These are phyloP conservation scores for Protoeuglena noctilucae DNA, from an alignment of 139 green algal species.

Conservation along the genomic window DNA sequence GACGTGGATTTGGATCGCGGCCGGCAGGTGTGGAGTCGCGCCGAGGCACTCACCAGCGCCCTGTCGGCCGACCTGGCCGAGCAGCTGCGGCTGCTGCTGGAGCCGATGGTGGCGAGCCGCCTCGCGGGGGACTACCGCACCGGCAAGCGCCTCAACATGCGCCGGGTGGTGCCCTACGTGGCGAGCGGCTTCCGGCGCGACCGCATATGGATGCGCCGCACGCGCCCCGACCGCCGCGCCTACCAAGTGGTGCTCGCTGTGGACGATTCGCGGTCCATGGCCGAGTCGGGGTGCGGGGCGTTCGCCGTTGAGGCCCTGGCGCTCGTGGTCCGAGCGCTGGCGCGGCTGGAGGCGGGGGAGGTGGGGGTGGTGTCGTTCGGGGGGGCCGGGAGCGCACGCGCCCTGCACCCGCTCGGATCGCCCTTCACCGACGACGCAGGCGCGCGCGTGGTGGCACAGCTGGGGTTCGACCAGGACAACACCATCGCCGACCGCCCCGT, in stretches of 20 bases:
- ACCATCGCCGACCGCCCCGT: slow-evolving; percentile 83
- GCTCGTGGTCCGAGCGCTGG: slow-evolving; percentile 69
- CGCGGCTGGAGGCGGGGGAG: slow-evolving; percentile 76
- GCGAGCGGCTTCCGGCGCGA: slow-evolving; percentile 87
- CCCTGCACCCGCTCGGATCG: slow-evolving; percentile 62
- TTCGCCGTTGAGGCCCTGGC: slow-evolving; percentile 81
- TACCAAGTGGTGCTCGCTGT: slow-evolving; percentile 89
- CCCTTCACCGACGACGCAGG: slow-evolving; percentile 75
- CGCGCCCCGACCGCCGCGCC: slow-evolving; percentile 71
- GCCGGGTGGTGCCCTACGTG: slow-evolving; percentile 87
- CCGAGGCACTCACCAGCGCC: slow-evolving; percentile 59
- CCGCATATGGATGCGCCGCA: slow-evolving; percentile 97
- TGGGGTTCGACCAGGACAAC: slow-evolving; percentile 64
- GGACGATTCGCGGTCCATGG: slow-evolving; percentile 85
- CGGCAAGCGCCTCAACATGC: slow-evolving; percentile 97
- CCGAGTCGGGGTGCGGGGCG: slow-evolving; percentile 62
- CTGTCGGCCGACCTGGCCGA: slow-evolving; percentile 75
- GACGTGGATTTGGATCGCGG: background rate
- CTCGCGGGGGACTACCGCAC: slow-evolving; percentile 86
- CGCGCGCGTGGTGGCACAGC: slow-evolving; percentile 38
- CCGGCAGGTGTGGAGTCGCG: slow-evolving; percentile 51
- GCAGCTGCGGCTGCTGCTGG: slow-evolving; percentile 87
- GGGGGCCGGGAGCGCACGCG: slow-evolving; percentile 38
- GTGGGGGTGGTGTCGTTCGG: slow-evolving; percentile 84
- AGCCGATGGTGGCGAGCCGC: slow-evolving; percentile 70